A percentile compares a stretch with the other conserved stretches of the same genome.
Evolutionary conservation across 306 rosid species (phyloP).

Genomic region (Styphnolobium japonicum): DNA sequence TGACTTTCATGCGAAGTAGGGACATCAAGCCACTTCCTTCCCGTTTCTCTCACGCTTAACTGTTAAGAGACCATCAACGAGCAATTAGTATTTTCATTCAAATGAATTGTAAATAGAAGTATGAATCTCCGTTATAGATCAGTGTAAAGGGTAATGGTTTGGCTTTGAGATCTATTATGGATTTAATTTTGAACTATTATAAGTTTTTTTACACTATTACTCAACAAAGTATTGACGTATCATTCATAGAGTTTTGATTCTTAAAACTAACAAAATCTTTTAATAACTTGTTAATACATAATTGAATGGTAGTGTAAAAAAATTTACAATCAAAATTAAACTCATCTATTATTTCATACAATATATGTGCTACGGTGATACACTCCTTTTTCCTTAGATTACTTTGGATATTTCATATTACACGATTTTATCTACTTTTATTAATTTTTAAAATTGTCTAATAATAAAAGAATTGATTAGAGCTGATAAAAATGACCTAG

Average conservation of each 20-base stretch:
- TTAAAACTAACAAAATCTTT: too few relatives aligned
- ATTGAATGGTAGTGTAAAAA: too few relatives aligned
- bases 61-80: not conserved
- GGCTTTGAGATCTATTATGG: not conserved
- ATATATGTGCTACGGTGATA: not conserved
- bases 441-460: too few relatives aligned
- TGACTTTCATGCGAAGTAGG: constrained; percentile 63
- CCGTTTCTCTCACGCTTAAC: not conserved
- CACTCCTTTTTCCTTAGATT: too few relatives aligned
- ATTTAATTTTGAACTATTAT: too few relatives aligned
- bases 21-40: constrained; percentile 48
- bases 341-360: not conserved
- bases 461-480: not conserved
- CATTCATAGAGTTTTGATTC: too few relatives aligned
- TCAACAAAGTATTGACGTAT: too few relatives aligned
- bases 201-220: too few relatives aligned
- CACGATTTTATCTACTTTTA: not conserved
- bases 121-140: not conserved
- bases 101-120: constrained; percentile 7
- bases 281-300: too few relatives aligned
- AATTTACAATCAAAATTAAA: too few relatives aligned
- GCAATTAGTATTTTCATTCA: not conserved
- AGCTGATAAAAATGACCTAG: too few relatives aligned
- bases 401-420: not conserved
- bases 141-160: not conserved